phyloP scores from a whole-genome alignment of 495 filamentous ascomycete genomes.

The Tricharina praecox region DNA sequence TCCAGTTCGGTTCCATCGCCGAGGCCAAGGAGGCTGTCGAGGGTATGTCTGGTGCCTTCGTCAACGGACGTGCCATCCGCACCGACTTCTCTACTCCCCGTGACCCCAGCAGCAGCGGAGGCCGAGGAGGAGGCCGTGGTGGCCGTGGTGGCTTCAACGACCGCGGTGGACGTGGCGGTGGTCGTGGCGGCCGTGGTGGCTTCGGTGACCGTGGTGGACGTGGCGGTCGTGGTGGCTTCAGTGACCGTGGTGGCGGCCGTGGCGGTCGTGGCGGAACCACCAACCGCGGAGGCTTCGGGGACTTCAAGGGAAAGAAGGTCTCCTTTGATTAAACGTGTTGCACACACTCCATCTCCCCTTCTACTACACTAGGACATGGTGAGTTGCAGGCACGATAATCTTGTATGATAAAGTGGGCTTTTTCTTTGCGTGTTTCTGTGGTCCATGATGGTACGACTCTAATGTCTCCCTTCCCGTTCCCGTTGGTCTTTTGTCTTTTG shows the following conservation, averaged over 20 bases:
- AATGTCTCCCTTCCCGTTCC: too few species aligned
- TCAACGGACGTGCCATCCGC: conserved; percentile 66
- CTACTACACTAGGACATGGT: too few species aligned
- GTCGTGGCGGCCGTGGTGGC: conserved; percentile 30
- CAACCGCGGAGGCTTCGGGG: conserved; percentile 58
- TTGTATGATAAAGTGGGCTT: too few species aligned
- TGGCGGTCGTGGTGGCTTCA: conserved; percentile 22
- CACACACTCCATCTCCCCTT: too few species aligned
- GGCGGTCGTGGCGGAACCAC: conserved; percentile 40
- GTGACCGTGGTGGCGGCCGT: conserved; percentile 30
- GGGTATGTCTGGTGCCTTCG: conserved; percentile 53
- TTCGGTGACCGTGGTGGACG: conserved; percentile 31
- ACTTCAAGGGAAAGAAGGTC: conserved; percentile 83
- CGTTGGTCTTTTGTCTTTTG: too few species aligned
- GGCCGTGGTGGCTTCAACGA: conserved; percentile 37
- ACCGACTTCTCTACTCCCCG: conserved; percentile 79
- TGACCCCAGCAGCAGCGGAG: conserved; percentile 39
- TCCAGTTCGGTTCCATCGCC: conserved; percentile 66
- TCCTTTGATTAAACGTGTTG: conserved; percentile 54
- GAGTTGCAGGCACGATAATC: too few species aligned
- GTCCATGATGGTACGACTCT: too few species aligned
- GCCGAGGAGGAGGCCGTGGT: conserved; percentile 34
- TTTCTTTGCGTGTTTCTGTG: too few species aligned
- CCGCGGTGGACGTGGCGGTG: conserved; percentile 24
- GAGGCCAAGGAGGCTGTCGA: conserved; percentile 66